Evolutionary conservation across 2,329 filamentous ascomycete species (phyloP).

Genomic region (Polytolypa hystricis): DNA sequence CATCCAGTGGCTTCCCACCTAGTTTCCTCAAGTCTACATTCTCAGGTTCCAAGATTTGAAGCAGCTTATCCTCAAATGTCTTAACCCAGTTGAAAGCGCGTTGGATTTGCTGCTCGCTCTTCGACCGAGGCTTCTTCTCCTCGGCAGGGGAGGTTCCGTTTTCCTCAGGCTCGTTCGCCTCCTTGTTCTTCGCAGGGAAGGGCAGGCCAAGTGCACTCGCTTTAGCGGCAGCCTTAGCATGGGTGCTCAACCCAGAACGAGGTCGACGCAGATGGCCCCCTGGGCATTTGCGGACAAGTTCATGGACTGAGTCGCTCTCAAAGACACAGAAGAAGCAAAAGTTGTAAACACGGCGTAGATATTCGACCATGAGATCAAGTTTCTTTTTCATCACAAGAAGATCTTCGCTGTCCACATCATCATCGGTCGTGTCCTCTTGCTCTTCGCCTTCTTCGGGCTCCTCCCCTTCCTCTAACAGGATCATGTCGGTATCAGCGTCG

Average conservation of each 20-base stretch:
- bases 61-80: conserved; percentile 93
- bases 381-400: conserved; percentile 90
- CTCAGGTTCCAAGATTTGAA: conserved; percentile 85
- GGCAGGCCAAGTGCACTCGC: conserved; percentile 73
- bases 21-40: conserved; percentile 80
- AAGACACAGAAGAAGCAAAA: conserved; percentile 99
- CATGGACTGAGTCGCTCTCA: conserved; percentile 93
- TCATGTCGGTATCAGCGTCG: conserved; percentile 23
- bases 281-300: conserved; percentile 88
- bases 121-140: conserved; percentile 65
- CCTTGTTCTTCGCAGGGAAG: conserved; percentile 73
- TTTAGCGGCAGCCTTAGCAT: conserved; percentile 72
- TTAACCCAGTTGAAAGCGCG: conserved; percentile 98
- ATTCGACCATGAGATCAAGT: conserved; percentile 89
- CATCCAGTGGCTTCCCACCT: conserved; percentile 75
- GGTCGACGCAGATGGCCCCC: conserved; percentile 94
- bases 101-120: conserved; percentile 82
- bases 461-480: conserved; percentile 49
- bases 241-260: conserved; percentile 68
- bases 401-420: conserved; percentile 84
- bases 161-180: conserved; percentile 50
- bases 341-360: conserved; percentile 90
- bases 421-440: conserved; percentile 56
- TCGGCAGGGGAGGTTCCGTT: conserved; percentile 54
- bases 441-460: conserved; percentile 74